These are phyloP conservation scores for Wickerhamomyces mucosus DNA, from an alignment of 805 yeast species.

Conservation along the genomic window DNA sequence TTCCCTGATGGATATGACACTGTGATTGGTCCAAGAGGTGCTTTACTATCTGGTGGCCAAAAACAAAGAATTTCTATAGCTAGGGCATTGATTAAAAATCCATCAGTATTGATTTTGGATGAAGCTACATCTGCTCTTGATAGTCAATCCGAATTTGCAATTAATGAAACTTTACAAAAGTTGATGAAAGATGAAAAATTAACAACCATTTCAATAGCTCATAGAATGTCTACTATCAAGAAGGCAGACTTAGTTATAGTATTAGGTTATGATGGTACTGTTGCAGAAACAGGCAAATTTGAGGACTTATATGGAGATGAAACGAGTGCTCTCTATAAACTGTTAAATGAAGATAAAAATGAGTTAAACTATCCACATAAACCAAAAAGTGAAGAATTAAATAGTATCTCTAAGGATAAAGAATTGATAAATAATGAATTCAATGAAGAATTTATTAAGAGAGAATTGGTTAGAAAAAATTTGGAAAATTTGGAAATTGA, in stretches of 20 bases:
- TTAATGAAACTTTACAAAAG: slow-evolving; percentile 65
- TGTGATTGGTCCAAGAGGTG: slow-evolving; percentile 55
- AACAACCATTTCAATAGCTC: slow-evolving; percentile 89
- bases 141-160: slow-evolving; percentile 60
- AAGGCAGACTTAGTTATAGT: slow-evolving; percentile 82
- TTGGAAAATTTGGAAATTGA: slow-evolving; percentile 14
- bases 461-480: slow-evolving; percentile 15
- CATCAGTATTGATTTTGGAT: slow-evolving; percentile 67
- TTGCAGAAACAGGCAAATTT: slow-evolving; percentile 67
- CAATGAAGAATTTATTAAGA: slow-evolving; percentile 16
- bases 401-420: slow-evolving; percentile 3
- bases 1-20: slow-evolving; percentile 64
- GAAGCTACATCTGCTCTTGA: slow-evolving; percentile 91
- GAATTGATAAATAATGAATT: slow-evolving; percentile 4
- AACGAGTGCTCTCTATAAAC: slow-evolving; percentile 27
- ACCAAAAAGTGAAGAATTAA: slow-evolving; percentile 6
- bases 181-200: slow-evolving; percentile 49
- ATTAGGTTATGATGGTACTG: slow-evolving; percentile 69
- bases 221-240: slow-evolving; percentile 81
- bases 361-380: slow-evolving; percentile 4
- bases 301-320: slow-evolving; percentile 42
- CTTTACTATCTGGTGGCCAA: slow-evolving; percentile 85
- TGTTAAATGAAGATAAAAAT: slow-evolving; percentile 26
- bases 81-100: slow-evolving; percentile 67
- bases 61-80: slow-evolving; percentile 83